Evolutionary conservation across 805 yeast genomes (phyloP).

Genomic region (Komagataella ulmi): DNA sequence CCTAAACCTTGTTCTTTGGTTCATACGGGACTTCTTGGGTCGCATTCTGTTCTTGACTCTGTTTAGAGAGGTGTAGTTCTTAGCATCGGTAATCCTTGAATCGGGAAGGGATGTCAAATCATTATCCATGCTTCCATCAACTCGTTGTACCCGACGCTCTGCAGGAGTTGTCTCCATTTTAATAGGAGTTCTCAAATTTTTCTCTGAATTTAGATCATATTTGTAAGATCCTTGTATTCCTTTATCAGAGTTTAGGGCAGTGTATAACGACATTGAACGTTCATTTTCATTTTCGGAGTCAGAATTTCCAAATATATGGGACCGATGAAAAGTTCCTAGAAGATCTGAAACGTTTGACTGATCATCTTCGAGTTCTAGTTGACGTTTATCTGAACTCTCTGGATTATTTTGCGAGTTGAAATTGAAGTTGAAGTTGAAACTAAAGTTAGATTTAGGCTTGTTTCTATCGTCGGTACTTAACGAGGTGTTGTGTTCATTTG

Average conservation of each 20-base stretch:
- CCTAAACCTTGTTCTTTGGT: background rate
- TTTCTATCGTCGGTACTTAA: background rate
- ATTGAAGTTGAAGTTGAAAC: background rate
- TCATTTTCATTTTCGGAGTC: conserved; percentile 40
- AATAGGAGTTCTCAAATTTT: background rate
- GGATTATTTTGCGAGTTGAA: background rate
- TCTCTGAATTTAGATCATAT: background rate
- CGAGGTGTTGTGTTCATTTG: background rate
- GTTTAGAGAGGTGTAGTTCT: background rate
- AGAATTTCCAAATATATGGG: conserved; percentile 7
- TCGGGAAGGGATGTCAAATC: background rate
- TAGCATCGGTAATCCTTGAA: background rate
- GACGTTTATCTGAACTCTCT: background rate
- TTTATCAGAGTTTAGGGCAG: conserved; percentile 30
- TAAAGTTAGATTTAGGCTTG: background rate
- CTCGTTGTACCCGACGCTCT: background rate
- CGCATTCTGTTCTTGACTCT: background rate
- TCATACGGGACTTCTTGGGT: background rate
- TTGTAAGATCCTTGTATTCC: background rate
- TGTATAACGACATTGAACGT: conserved; percentile 53
- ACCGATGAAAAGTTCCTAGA: background rate
- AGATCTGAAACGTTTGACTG: background rate
- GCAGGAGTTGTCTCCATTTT: background rate
- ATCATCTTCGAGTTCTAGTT: background rate
- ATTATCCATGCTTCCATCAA: background rate